Conservation (phyloP, 2,329 filamentous ascomycete species). For the Microdochium paspali region DNA sequence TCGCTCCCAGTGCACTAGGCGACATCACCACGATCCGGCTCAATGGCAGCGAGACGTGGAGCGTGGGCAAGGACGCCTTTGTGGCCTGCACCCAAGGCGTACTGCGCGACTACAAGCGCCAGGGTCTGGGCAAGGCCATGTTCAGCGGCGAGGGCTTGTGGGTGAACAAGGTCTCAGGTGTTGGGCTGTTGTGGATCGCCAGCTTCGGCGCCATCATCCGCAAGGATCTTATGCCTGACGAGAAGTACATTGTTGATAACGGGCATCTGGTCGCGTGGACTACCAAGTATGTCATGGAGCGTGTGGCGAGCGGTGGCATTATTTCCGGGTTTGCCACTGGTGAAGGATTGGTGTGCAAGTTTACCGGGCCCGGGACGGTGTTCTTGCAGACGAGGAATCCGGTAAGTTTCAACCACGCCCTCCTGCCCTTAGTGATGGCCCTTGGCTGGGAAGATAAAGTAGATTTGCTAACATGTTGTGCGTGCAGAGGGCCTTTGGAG, state of each 20-base stretch:
- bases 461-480: slow-evolving; percentile 4
- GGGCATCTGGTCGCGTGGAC: slow-evolving; percentile 96
- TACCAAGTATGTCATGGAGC: slow-evolving; percentile 84
- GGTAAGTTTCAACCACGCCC: slow-evolving; percentile 32
- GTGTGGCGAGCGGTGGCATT: slow-evolving; percentile 82
- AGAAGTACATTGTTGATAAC: slow-evolving; percentile 89
- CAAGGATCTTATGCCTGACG: slow-evolving; percentile 69
- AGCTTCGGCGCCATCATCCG: slow-evolving; percentile 92
- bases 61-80: slow-evolving; percentile 77
- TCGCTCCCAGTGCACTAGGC: slow-evolving; percentile 72
- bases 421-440: not conserved
- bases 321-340: slow-evolving; percentile 76
- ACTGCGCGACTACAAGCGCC: slow-evolving; percentile 76
- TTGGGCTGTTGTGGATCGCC: slow-evolving; percentile 78
- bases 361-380: slow-evolving; percentile 81
- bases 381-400: slow-evolving; percentile 91
- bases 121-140: slow-evolving; percentile 80
- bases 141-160: slow-evolving; percentile 91
- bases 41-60: slow-evolving; percentile 60
- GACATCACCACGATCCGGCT: slow-evolving; percentile 78
- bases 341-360: slow-evolving; percentile 91
- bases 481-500: too few species aligned
- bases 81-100: slow-evolving; percentile 81
- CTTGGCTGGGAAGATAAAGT: slow-evolving; percentile 1
- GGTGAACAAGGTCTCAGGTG: slow-evolving; percentile 76